phyloP scores from a whole-genome alignment of 305 asterid species.

The Fraxinus floribunda region DNA sequence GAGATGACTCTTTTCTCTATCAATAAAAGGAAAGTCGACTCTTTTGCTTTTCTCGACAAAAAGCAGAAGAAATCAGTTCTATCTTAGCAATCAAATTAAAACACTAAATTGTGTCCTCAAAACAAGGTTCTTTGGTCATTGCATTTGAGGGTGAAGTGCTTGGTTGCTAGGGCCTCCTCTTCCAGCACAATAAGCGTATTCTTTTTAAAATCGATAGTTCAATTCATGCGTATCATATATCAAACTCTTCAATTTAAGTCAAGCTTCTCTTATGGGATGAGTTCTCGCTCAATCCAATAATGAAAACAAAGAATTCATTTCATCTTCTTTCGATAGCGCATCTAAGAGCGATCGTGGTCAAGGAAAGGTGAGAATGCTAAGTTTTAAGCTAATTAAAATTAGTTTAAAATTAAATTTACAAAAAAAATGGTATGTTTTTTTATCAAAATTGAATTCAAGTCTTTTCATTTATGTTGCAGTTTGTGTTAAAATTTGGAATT shows the following conservation, averaged over 20 bases:
- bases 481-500: background rate
- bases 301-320: background rate
- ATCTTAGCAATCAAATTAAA: background rate
- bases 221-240: background rate
- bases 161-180: background rate
- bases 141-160: background rate
- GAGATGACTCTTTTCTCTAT: background rate
- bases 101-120: background rate
- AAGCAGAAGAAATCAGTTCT: background rate
- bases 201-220: background rate
- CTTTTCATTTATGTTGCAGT: background rate
- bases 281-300: background rate
- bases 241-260: background rate
- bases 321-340: background rate
- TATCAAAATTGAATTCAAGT: too few relatives aligned
- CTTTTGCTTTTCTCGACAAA: background rate
- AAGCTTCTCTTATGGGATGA: background rate
- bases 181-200: background rate
- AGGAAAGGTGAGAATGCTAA: background rate
- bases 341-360: background rate
- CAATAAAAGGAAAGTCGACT: background rate
- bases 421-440: too few relatives aligned
- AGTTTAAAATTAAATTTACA: background rate
- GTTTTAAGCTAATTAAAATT: background rate
- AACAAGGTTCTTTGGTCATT: background rate